These are phyloP conservation scores for Colletotrichum sp. DNA, from an alignment of 2,329 filamentous ascomycete species.

Conservation along the genomic window DNA sequence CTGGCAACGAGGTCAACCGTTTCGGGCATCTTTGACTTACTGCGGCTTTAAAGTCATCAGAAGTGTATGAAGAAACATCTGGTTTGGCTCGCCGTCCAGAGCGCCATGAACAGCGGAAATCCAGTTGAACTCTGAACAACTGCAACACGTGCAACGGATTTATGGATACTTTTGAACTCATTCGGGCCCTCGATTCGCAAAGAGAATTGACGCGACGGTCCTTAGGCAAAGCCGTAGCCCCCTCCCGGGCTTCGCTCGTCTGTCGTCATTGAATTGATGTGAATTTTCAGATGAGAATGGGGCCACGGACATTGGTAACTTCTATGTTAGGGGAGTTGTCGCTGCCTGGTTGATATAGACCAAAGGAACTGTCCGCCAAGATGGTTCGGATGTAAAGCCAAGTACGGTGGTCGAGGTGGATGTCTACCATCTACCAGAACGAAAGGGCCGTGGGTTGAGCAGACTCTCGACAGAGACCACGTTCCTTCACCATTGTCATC, in stretches of 20 bases:
- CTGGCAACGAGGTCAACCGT: neutral
- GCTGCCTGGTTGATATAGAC: neutral
- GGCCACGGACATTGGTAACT: rapidly evolving
- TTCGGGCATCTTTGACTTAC: neutral
- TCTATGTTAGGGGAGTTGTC: neutral
- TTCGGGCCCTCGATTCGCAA: neutral
- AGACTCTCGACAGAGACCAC: neutral
- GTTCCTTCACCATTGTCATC: neutral
- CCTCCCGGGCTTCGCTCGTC: no score
- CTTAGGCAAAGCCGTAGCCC: no score
- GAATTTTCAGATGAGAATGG: no score
- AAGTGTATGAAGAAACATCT: neutral
- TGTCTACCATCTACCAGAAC: neutral
- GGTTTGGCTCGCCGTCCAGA: neutral
- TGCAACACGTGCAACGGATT: neutral
- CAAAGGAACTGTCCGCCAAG: neutral
- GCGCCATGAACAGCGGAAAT: neutral
- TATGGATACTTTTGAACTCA: neutral
- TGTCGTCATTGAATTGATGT: no score
- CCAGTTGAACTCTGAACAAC: neutral
- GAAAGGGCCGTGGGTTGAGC: neutral
- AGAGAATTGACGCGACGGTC: neutral
- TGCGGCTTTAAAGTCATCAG: neutral
- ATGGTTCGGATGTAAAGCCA: neutral
- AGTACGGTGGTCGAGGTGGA: neutral